phyloP scores from a whole-genome alignment of 2,329 filamentous ascomycete species.

The Aspergillus sp. region DNA sequence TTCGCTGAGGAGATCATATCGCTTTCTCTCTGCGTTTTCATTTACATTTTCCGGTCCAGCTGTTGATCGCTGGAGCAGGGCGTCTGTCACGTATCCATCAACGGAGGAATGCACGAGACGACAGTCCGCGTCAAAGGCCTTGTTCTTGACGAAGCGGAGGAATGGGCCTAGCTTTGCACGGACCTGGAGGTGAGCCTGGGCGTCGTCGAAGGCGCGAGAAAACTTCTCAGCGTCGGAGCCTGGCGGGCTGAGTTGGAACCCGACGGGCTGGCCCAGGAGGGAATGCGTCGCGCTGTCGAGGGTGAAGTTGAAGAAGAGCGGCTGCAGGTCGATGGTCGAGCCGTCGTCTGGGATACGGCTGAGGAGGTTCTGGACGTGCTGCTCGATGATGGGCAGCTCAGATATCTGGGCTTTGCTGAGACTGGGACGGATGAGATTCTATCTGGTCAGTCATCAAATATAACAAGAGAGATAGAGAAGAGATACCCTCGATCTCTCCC shows the following conservation, averaged over 20 bases:
- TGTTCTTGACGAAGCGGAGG: slow-evolving; percentile 19
- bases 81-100: slow-evolving; percentile 22
- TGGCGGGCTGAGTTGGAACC: slow-evolving; percentile 60
- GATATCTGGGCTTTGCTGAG: slow-evolving; percentile 83
- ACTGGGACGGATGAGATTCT: slow-evolving; percentile 70
- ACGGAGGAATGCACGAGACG: slow-evolving; percentile 19
- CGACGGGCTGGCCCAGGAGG: slow-evolving; percentile 62
- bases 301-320: slow-evolving; percentile 79
- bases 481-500: slow-evolving; percentile 71
- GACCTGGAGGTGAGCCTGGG: slow-evolving; percentile 28
- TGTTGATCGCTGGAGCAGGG: slow-evolving; percentile 12
- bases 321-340: slow-evolving; percentile 65
- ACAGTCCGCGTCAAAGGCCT: slow-evolving; percentile 11
- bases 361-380: slow-evolving; percentile 67
- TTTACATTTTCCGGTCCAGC: background rate
- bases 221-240: slow-evolving; percentile 41
- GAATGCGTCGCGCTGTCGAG: slow-evolving; percentile 86
- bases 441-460: too few species aligned
- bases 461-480: too few species aligned
- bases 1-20: slow-evolving; percentile 52
- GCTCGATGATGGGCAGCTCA: slow-evolving; percentile 78
- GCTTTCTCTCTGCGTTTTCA: background rate
- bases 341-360: slow-evolving; percentile 47
- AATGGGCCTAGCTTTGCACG: slow-evolving; percentile 21
- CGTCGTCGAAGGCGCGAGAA: slow-evolving; percentile 34